These are phyloP conservation scores for Aspergillus pseudonomiae DNA, from an alignment of 2,329 filamentous ascomycete species.

Conservation along the genomic window DNA sequence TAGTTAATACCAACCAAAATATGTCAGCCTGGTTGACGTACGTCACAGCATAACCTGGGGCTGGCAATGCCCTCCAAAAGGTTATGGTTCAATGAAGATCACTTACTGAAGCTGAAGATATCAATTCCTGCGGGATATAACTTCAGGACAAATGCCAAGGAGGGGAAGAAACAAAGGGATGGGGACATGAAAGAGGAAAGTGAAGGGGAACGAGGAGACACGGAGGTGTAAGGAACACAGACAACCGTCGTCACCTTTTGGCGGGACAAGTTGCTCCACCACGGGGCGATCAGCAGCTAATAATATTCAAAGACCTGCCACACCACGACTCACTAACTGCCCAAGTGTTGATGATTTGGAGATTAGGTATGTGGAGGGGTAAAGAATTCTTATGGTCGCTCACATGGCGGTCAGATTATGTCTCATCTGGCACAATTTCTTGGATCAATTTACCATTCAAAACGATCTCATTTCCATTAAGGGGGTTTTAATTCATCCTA, in stretches of 20 bases:
- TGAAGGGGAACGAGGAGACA: slow-evolving; percentile 15
- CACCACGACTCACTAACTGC: slow-evolving; percentile 4
- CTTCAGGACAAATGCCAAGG: slow-evolving; percentile 8
- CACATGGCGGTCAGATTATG: background rate
- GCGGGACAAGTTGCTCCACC: slow-evolving; percentile 37
- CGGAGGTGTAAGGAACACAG: slow-evolving; percentile 6
- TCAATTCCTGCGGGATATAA: slow-evolving; percentile 5
- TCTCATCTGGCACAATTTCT: background rate
- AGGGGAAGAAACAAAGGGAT: slow-evolving; percentile 27
- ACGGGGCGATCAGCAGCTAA: slow-evolving; percentile 40
- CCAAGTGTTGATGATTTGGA: background rate
- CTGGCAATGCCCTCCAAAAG: background rate
- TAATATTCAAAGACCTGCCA: slow-evolving; percentile 29
- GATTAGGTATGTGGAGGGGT: background rate
- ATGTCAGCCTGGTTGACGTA: slow-evolving; percentile 35
- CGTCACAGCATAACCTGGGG: slow-evolving; percentile 27
- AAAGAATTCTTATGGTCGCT: background rate
- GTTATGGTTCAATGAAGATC: background rate
- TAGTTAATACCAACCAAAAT: slow-evolving; percentile 25
- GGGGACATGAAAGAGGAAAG: slow-evolving; percentile 14
- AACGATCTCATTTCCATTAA: background rate
- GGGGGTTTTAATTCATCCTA: background rate
- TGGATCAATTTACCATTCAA: background rate
- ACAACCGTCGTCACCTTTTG: slow-evolving; percentile 32
- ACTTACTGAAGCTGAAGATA: slow-evolving; percentile 18